phyloP scores from a whole-genome alignment of 2,329 filamentous ascomycete species.

The Tolypocladium endophyticum region DNA sequence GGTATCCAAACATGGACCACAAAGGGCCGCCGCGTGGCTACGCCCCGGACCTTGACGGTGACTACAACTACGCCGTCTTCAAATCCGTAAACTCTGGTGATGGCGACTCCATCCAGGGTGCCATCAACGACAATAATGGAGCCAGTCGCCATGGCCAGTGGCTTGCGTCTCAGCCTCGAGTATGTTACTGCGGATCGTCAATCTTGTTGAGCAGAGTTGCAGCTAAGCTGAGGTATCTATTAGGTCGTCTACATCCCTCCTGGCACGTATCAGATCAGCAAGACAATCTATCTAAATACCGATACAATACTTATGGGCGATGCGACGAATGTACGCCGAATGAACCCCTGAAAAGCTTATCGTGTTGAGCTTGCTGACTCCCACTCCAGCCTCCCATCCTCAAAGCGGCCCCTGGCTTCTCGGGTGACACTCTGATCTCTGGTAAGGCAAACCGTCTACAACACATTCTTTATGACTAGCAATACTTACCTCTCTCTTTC shows the following conservation, averaged over 20 bases:
- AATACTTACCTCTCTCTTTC: not conserved
- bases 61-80: constrained; percentile 26
- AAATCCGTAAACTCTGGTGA: constrained; percentile 26
- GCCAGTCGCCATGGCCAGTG: constrained; percentile 22
- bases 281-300: constrained; percentile 30
- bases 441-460: constrained; percentile 10
- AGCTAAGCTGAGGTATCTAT: not conserved
- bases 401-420: constrained; percentile 26
- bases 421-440: constrained; percentile 20
- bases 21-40: constrained; percentile 22
- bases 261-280: constrained; percentile 27
- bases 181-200: constrained; percentile 2
- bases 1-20: constrained; percentile 33
- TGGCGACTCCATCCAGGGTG: constrained; percentile 23
- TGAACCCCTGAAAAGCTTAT: too few species aligned
- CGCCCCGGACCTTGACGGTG: constrained; percentile 27
- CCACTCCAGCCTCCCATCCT: constrained; percentile 24
- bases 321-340: constrained; percentile 19
- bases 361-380: not conserved
- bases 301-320: constrained; percentile 37
- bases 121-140: constrained; percentile 26
- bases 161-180: constrained; percentile 32
- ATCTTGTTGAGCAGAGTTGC: not conserved
- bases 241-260: constrained; percentile 30
- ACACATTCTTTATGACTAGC: not conserved